phyloP scores from a whole-genome alignment of 208 protist species.

The Blechomonas ayalai region DNA sequence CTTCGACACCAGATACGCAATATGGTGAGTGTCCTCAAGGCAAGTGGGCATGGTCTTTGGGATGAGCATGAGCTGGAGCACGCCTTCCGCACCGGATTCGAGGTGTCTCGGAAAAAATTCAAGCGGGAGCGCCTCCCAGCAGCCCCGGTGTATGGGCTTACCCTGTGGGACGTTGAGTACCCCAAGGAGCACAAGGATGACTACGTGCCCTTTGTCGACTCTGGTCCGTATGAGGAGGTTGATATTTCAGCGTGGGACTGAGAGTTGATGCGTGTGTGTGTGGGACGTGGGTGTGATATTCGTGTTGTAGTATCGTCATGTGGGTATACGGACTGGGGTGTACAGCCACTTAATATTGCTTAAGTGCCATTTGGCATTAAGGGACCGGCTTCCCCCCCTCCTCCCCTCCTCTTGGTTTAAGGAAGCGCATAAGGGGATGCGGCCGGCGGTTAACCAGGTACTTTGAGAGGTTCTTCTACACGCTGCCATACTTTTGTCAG shows the following conservation, averaged over 20 bases:
- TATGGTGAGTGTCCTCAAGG: constrained; percentile 82
- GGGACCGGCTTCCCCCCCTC: no score
- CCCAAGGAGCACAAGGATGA: constrained; percentile 49
- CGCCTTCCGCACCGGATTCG: constrained; percentile 62
- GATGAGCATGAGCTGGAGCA: constrained; percentile 74
- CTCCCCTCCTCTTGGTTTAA: no score
- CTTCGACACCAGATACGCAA: constrained; percentile 84
- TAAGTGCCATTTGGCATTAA: no score
- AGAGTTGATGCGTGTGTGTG: background rate
- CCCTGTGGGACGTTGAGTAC: constrained; percentile 86
- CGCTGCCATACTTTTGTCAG: no score
- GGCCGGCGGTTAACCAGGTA: no score
- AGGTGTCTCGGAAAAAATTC: constrained; percentile 66
- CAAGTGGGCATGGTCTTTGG: constrained; percentile 69
- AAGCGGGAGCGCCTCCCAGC: constrained; percentile 57
- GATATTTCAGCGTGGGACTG: constrained; percentile 36
- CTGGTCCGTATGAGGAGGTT: constrained; percentile 64
- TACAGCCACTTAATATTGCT: no score
- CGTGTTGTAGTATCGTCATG: no score
- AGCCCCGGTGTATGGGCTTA: constrained; percentile 73
- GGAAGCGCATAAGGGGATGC: no score
- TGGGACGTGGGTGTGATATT: no score
- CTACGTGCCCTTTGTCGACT: constrained; percentile 64
- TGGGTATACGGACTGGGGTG: no score
- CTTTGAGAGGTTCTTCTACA: no score